Evolutionary conservation across 2,329 filamentous ascomycete species (phyloP).

Genomic region (Esteya vermicola): DNA sequence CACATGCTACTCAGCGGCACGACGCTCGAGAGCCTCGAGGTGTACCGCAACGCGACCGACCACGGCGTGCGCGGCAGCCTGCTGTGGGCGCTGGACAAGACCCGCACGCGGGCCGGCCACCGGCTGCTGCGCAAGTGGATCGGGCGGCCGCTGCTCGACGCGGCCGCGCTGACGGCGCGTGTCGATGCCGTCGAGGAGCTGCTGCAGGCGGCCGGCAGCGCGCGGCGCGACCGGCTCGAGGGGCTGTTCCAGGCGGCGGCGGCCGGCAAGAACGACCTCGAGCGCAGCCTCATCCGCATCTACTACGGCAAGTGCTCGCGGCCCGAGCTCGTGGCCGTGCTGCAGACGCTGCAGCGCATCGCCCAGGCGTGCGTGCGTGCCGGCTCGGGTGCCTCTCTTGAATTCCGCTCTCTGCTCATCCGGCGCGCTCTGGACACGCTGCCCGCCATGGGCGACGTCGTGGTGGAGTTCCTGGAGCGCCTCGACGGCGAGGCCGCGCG

Average conservation of each 20-base stretch:
- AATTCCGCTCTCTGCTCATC: constrained; percentile 59
- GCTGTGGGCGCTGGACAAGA: constrained; percentile 92
- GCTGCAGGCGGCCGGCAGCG: constrained; percentile 49
- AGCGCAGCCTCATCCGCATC: constrained; percentile 85
- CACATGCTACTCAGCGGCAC: constrained; percentile 97
- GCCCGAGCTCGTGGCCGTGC: constrained; percentile 68
- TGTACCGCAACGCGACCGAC: constrained; percentile 91
- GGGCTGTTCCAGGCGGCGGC: constrained; percentile 44
- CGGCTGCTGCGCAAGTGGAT: constrained; percentile 89
- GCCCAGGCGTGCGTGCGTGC: constrained; percentile 50
- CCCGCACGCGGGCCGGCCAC: constrained; percentile 77
- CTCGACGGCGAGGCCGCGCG: constrained; percentile 77
- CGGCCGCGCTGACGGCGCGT: constrained; percentile 58
- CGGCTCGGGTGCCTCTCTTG: too few relatives aligned
- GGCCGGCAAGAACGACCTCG: constrained; percentile 66
- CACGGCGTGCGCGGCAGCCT: constrained; percentile 73
- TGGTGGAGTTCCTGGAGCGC: constrained; percentile 63
- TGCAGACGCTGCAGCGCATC: constrained; percentile 76
- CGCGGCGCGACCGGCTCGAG: constrained; percentile 59
- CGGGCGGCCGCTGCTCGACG: constrained; percentile 74
- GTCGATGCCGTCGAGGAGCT: constrained; percentile 80
- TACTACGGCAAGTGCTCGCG: constrained; percentile 95
- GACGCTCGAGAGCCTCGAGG: constrained; percentile 82
- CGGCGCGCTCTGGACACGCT: constrained; percentile 59
- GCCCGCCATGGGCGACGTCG: constrained; percentile 59